Evolutionary conservation across 2,329 filamentous ascomycete genomes (phyloP).

Genomic region (Cladosporium sp.): DNA sequence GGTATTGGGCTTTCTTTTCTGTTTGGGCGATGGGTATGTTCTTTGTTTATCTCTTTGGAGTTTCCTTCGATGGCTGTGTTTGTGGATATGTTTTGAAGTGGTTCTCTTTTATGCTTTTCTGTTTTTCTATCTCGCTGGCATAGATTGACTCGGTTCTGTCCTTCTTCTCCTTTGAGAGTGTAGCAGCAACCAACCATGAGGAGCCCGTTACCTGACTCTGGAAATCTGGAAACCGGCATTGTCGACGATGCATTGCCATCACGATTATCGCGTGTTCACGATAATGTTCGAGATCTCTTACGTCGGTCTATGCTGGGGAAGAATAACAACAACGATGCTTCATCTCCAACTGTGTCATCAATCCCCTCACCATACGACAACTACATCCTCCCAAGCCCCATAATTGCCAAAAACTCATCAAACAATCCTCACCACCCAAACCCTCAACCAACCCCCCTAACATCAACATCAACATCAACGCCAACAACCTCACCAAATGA

Average conservation of each 20-base stretch:
- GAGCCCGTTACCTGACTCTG: constrained; percentile 13
- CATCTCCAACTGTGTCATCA: background rate
- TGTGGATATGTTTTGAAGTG: background rate
- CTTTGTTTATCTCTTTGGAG: too few relatives aligned
- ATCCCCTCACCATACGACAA: background rate
- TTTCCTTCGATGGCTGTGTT: background rate
- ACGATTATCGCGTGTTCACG: constrained; percentile 26
- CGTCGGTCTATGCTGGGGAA: constrained; percentile 25
- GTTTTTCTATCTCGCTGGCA: background rate
- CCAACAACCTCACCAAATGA: constrained; percentile 3
- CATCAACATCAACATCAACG: constrained; percentile 14
- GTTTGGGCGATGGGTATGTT: too few relatives aligned
- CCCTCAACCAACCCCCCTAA: background rate
- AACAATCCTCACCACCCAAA: too few relatives aligned
- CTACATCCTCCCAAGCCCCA: background rate
- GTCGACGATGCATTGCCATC: constrained; percentile 27
- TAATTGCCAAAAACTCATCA: background rate
- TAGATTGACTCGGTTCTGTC: background rate
- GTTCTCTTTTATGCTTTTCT: too few relatives aligned
- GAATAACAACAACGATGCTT: constrained; percentile 11
- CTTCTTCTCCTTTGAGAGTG: background rate
- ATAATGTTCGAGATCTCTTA: constrained; percentile 31
- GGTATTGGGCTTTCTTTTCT: too few relatives aligned
- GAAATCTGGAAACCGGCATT: constrained; percentile 28
- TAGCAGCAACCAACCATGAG: background rate